Percentiles rank a stretch among this genome's conserved stretches.
phyloP scores from a whole-genome alignment of 805 yeast species.

The Ogataea nonfermentans region DNA sequence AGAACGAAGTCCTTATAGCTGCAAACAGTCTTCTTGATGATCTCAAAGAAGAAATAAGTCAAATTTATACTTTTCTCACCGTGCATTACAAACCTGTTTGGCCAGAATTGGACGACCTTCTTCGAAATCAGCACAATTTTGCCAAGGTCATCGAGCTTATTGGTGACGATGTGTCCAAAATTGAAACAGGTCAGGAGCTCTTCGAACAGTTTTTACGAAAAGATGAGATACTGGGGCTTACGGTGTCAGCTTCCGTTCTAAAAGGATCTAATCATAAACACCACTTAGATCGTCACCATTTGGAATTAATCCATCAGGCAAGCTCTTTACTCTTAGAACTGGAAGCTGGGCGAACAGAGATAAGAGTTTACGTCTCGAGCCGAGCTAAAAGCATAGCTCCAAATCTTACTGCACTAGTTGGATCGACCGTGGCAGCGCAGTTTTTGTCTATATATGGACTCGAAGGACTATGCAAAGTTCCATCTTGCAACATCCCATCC shows the following conservation, averaged over 20 bases:
- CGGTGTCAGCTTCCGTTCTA: slow-evolving; percentile 66
- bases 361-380: slow-evolving; percentile 54
- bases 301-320: slow-evolving; percentile 40
- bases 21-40: slow-evolving; percentile 56
- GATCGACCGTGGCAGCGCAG: slow-evolving; percentile 71
- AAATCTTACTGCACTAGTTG: slow-evolving; percentile 69
- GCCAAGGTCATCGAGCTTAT: slow-evolving; percentile 50
- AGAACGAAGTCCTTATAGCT: slow-evolving; percentile 49
- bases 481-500: slow-evolving; percentile 82
- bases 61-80: slow-evolving; percentile 49
- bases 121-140: slow-evolving; percentile 62
- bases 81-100: slow-evolving; percentile 58
- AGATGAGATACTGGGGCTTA: slow-evolving; percentile 68
- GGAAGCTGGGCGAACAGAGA: slow-evolving; percentile 38
- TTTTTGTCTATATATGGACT: slow-evolving; percentile 73
- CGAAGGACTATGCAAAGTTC: slow-evolving; percentile 59
- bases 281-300: slow-evolving; percentile 26
- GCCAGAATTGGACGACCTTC: slow-evolving; percentile 66
- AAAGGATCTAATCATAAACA: slow-evolving; percentile 23
- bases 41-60: slow-evolving; percentile 51
- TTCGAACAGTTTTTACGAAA: slow-evolving; percentile 47
- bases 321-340: slow-evolving; percentile 49
- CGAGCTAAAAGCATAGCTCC: slow-evolving; percentile 70
- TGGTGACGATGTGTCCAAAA: slow-evolving; percentile 37
- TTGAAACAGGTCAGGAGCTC: slow-evolving; percentile 29